phyloP scores from a whole-genome alignment of 108 stramenopile species.

The Aurantiochytrium sp. region DNA sequence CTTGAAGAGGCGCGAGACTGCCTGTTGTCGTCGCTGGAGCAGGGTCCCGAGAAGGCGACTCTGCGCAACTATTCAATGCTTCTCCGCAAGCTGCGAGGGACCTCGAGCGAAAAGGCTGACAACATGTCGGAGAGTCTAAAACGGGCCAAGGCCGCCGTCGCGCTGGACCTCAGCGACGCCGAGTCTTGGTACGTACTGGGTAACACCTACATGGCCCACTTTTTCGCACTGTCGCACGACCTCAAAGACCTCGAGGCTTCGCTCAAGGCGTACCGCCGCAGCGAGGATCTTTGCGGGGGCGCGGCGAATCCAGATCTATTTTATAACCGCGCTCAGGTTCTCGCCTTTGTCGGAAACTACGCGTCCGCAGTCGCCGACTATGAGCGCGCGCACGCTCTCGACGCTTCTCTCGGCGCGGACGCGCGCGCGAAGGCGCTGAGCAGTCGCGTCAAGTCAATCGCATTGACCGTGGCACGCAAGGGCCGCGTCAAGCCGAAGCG shows the following conservation, averaged over 20 bases:
- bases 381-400: conserved; percentile 25
- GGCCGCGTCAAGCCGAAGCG: conserved; percentile 10
- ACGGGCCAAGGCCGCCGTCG: conserved; percentile 42
- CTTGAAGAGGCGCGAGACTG: conserved; percentile 31
- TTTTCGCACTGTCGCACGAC: conserved; percentile 30
- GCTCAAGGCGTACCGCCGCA: conserved; percentile 40
- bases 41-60: conserved; percentile 3
- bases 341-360: conserved; percentile 43
- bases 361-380: conserved; percentile 38
- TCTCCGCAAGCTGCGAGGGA: not conserved
- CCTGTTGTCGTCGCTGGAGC: conserved; percentile 37
- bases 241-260: conserved; percentile 39
- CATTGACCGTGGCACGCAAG: not conserved
- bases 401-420: conserved; percentile 21
- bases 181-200: conserved; percentile 53
- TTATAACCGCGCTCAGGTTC: conserved; percentile 43
- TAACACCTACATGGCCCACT: conserved; percentile 42
- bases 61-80: conserved; percentile 47
- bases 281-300: not conserved
- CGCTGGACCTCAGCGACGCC: conserved; percentile 29
- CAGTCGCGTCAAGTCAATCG: conserved; percentile 13
- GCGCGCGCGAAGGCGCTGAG: not conserved
- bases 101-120: not conserved
- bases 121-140: conserved; percentile 33
- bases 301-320: conserved; percentile 43